Base-by-base conservation (phyloP, 176 grass and related monocot species). In the Ampelocalamus luodianensis region DNA sequence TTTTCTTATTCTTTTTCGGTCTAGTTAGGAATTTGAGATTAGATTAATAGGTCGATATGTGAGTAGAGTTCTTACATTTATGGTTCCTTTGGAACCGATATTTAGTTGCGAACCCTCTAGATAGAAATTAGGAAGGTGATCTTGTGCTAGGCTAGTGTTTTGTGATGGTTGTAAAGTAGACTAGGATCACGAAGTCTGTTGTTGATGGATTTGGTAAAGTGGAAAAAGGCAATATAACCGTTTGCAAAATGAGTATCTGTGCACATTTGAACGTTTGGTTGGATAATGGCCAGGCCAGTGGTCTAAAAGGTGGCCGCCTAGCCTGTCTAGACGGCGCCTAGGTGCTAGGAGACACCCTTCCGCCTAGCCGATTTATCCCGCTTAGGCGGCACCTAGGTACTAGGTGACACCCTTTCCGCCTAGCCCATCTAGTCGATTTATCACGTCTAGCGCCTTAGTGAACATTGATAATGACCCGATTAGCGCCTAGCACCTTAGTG, bases 61-160 rank as follows among this genome's bases (percentile, higher is more conserved):
- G 22, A 13, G 80, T 79, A 42, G 34, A 72, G 3, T 39, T 76
- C 29, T 76, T 66, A 32, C 45, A 7, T 2, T 40, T 39, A 6
- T 43, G 22, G 24, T 29, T 37, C 51, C 72, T 81, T 56, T 5
- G 15, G 70, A 18, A 55, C 66, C 5, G 3, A 65, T 8, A 72
- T 63, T 72, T 80, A 32, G 44, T 14, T 80, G 56, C 22, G 3
- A 26, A 51, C 20, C 22, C 48, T 59, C 2, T 43, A 58, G 3
- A 65, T 67, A 43, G 39, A 69, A 59, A 72, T 59, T 82, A 46
- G 24, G 11, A 72, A 17, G 53, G 23, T 61, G 61, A 14, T 44
- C 37, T 20, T 37, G 39, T 10, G 56, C 37, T 77, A 66, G 59
- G 62, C n/a, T 69, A 78, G 9, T 64, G 43, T 51, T 45, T 59